A percentile compares a stretch with the other conserved stretches of the same genome.
These are phyloP conservation scores for Aphanocladium album DNA, from an alignment of 2,329 filamentous ascomycete species.

Conservation along the genomic window DNA sequence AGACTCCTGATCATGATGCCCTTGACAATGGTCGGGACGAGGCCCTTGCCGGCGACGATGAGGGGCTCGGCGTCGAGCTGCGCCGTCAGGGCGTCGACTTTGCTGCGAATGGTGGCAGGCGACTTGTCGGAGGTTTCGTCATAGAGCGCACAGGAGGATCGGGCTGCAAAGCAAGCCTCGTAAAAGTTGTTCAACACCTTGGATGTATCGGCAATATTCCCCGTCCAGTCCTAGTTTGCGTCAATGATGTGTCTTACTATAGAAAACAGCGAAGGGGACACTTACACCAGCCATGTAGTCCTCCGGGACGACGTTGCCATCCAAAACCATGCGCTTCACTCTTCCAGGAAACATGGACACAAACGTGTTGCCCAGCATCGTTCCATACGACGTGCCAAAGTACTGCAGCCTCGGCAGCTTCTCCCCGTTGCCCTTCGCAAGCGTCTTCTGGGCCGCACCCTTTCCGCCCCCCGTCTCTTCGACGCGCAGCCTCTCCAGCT, in stretches of 20 bases:
- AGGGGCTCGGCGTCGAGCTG: constrained; percentile 21
- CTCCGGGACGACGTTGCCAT: constrained; percentile 27
- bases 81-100: constrained; percentile 23
- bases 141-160: constrained; percentile 10
- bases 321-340: constrained; percentile 33
- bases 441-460: background rate
- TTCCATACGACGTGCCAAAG: constrained; percentile 21
- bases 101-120: constrained; percentile 11
- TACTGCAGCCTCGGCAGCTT: background rate
- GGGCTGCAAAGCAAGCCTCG: constrained; percentile 25
- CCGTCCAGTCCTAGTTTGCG: constrained; percentile 21
- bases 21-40: constrained; percentile 21
- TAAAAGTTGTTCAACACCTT: constrained; percentile 31
- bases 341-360: constrained; percentile 23
- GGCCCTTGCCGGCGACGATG: background rate
- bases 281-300: constrained; percentile 27
- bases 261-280: background rate
- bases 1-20: constrained; percentile 24
- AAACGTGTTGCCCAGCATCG: constrained; percentile 20
- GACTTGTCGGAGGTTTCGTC: constrained; percentile 7
- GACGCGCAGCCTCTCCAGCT: background rate
- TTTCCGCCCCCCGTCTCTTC: background rate
- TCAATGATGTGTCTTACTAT: background rate
- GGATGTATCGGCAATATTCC: constrained; percentile 25
- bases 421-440: background rate